Evolutionary conservation across 2,329 filamentous ascomycete species (phyloP), one percentile per base, ranked within the genome.

Genomic region (Fusarium keratoplasticum): DNA sequence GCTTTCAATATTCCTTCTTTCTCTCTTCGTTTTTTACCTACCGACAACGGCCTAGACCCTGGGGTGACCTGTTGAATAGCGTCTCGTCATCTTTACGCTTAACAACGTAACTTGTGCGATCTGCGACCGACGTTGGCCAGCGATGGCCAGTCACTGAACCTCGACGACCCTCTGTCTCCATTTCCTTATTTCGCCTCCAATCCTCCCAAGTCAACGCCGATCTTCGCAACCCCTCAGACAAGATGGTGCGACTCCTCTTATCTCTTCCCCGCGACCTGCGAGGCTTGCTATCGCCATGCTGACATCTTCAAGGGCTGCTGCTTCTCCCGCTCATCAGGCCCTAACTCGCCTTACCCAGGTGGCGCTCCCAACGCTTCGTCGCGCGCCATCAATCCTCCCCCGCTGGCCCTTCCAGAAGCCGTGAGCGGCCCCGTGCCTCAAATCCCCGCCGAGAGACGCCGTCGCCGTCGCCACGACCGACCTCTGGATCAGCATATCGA

Each of bases 401-500:
- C 80, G 66, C 66, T 84, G 77, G 70, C 78, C 78, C 67, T 81
- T 74, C 74, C 79, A 61, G 81, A 81, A 55, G 74, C 76, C 65
- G 78, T 68, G 70, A 79, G 74, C 67, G 27, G 63, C 67, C 66
- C 50, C 57, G 72, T 77, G 64, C 58, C 67, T 55, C 61, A 68
- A 65, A 44, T 76, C 50, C 66, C 79, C 71, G 73, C 74, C 18
- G 72, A 74, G 57, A 80, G 79, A 61, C 80, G 79, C 54, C 82
- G 81, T 25, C 81, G 80, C 58, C 83, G 81, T 50, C 79, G 84
- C 55, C 80, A 55, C 31, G 59, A 79, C 42, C 82, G 81, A 27
- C 86, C 88, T 4, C 85, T 91, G 7, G 86, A 87, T 55, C 88
- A 93, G 77, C 92, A 93, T 79, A 92, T 93, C 79, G 93, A 94